phyloP scores from a whole-genome alignment of 495 filamentous ascomycete genomes.

The Neurospora cerealis region DNA sequence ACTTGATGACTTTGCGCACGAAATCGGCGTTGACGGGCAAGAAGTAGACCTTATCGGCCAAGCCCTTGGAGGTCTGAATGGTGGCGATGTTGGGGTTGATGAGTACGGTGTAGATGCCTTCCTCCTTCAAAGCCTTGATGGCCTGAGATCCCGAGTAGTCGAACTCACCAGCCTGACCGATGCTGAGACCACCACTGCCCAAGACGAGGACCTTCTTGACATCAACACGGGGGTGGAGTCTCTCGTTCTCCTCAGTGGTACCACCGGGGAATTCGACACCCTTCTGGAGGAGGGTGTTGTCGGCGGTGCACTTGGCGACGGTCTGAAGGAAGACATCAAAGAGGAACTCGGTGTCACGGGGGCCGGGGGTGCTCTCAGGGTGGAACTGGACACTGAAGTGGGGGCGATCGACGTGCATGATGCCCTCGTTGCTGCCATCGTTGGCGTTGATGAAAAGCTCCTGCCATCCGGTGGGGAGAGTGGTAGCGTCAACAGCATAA shows the following conservation, averaged over 20 bases:
- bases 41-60: constrained; percentile 97
- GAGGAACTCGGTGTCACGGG: constrained; percentile 90
- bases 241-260: constrained; percentile 62
- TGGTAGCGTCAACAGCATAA: constrained; percentile 76
- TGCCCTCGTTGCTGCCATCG: constrained; percentile 95
- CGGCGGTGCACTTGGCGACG: constrained; percentile 53
- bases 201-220: constrained; percentile 93
- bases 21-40: constrained; percentile 95
- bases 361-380: constrained; percentile 90
- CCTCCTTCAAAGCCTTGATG: constrained; percentile 94
- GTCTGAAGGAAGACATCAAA: constrained; percentile 94
- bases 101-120: constrained; percentile 84
- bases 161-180: constrained; percentile 95
- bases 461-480: constrained; percentile 68
- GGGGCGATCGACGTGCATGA: constrained; percentile 72
- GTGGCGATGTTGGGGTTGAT: constrained; percentile 99
- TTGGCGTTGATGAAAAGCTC: constrained; percentile 97
- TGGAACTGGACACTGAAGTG: constrained; percentile 99
- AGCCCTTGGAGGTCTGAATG: constrained; percentile 94
- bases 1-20: constrained; percentile 89
- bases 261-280: constrained; percentile 83
- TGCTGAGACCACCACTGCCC: constrained; percentile 87
- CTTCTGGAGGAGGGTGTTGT: constrained; percentile 50
- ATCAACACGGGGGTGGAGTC: constrained; percentile 60
- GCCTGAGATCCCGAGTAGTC: constrained; percentile 95